Conservation (phyloP, 2,329 filamentous ascomycete genomes). For the Penicillium glabrum region DNA sequence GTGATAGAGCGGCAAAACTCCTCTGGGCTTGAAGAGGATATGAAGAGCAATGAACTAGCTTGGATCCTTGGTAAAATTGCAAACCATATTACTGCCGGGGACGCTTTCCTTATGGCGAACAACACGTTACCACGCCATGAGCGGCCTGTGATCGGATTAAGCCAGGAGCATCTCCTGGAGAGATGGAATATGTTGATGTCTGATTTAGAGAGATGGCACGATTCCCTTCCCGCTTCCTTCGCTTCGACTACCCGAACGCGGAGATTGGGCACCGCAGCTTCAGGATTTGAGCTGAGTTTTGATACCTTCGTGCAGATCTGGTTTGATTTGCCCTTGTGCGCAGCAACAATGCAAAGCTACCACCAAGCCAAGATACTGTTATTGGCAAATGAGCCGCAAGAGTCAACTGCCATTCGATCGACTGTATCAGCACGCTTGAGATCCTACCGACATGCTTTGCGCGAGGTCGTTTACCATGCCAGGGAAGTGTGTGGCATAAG, state of each 20-base stretch:
- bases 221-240: slow-evolving; percentile 55
- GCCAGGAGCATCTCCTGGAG: slow-evolving; percentile 14
- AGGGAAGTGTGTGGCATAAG: slow-evolving; percentile 58
- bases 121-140: slow-evolving; percentile 6
- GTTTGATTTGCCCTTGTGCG: slow-evolving; percentile 53
- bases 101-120: slow-evolving; percentile 8
- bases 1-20: slow-evolving; percentile 4
- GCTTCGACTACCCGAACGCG: slow-evolving; percentile 48
- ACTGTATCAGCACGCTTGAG: slow-evolving; percentile 52
- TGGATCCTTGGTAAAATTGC: slow-evolving; percentile 20
- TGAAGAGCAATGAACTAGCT: slow-evolving; percentile 14
- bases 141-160: slow-evolving; percentile 9
- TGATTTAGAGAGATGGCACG: slow-evolving; percentile 56
- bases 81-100: slow-evolving; percentile 16
- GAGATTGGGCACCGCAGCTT: slow-evolving; percentile 8
- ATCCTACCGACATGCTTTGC: slow-evolving; percentile 52
- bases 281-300: neutral
- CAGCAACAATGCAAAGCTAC: slow-evolving; percentile 60
- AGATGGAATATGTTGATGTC: slow-evolving; percentile 53
- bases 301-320: slow-evolving; percentile 13
- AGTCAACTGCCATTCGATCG: slow-evolving; percentile 49
- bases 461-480: slow-evolving; percentile 51
- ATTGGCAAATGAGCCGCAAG: slow-evolving; percentile 56
- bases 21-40: slow-evolving; percentile 11
- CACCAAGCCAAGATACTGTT: slow-evolving; percentile 61